Percentiles rank a stretch among this genome's conserved stretches.
Evolutionary conservation across 805 yeast genomes (phyloP).

Genomic region (Jamesozyma jinghongensis): DNA sequence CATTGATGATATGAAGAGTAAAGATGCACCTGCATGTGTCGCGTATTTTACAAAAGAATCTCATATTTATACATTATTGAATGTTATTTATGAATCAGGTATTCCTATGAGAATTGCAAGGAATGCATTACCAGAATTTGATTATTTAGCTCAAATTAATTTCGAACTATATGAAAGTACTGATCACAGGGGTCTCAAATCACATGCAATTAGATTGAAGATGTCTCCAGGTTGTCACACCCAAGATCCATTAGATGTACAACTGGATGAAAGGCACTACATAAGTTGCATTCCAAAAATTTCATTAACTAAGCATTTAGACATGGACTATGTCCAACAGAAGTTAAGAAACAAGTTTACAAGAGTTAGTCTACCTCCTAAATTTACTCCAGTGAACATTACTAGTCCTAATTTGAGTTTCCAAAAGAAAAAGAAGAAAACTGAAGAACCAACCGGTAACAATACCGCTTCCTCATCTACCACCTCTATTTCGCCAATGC

Average conservation of each 20-base stretch:
- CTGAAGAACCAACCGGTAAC: not conserved
- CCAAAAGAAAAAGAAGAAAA: constrained; percentile 9
- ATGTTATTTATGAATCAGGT: constrained; percentile 84
- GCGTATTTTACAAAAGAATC: constrained; percentile 95
- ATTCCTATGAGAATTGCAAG: constrained; percentile 93
- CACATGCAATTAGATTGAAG: constrained; percentile 84
- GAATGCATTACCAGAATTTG: constrained; percentile 93
- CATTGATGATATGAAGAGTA: constrained; percentile 66
- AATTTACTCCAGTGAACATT: constrained; percentile 80
- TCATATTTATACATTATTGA: constrained; percentile 87
- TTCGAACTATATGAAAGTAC: constrained; percentile 86
- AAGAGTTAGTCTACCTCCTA: constrained; percentile 85
- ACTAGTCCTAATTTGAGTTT: constrained; percentile 48
- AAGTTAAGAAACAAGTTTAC: constrained; percentile 72
- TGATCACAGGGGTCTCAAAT: constrained; percentile 61
- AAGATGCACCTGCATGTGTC: constrained; percentile 74
- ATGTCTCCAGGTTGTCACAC: constrained; percentile 98
- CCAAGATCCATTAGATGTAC: constrained; percentile 94
- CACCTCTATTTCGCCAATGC: constrained; percentile 6
- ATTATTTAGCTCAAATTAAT: constrained; percentile 86
- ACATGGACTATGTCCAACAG: constrained; percentile 78
- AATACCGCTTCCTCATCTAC: not conserved
- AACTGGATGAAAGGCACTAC: constrained; percentile 90
- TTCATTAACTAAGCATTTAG: constrained; percentile 84
- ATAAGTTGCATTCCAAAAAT: constrained; percentile 92